Base-by-base conservation (phyloP, 441 rosid genomes). In the Metrosideros polymorpha region DNA sequence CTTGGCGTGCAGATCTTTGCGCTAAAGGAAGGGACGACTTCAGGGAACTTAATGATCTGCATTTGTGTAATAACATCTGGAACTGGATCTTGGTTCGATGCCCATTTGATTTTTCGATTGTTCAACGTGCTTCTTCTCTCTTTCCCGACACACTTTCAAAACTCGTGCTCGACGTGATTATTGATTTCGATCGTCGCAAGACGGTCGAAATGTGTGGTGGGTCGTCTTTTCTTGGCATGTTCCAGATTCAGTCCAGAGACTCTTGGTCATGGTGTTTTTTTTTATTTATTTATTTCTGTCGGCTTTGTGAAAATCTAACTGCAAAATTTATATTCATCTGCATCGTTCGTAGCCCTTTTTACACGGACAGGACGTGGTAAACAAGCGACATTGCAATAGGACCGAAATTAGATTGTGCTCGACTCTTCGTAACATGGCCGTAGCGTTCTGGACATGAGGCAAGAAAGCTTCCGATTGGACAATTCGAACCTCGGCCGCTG, bases 381-480 rank as follows among this genome's bases (percentile, higher is more conserved):
- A 71, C 79, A 5, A 71, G 45, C 47, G 8, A 19, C 79, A 66
- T 35, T 10, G 45, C 32, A 49, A 49, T 2, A 49, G 84, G 5
- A 30, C 45, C 55, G 30, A 30, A 9, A 52, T 47, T n/a, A 83
- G 47, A 22, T 53, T 22, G n/a, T 12, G 29, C 84, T 30, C 6
- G 55, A 35, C 51, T 89, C 89, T 12, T 57, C 79, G 56, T 83
- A 91, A 88, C 99, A 94, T 85, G 83, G 87, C 84, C 96, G 59
- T 53, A 75, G 89, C 49, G 94, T 87, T 87, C 87, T 93, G 29
- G 96, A 92, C 96, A 94, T 90, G 61, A 97, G 96, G 85, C 84
- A 86, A 24, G 89, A 75, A 42, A 97, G 90, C 92, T 94, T 97
- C 86, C 87, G 90, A 85, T 97, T 92, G 0, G 99, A 97, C 82